These are phyloP conservation scores for Kurtzmaniella natalensis DNA, from an alignment of 1,139 yeast species.

Conservation along the genomic window DNA sequence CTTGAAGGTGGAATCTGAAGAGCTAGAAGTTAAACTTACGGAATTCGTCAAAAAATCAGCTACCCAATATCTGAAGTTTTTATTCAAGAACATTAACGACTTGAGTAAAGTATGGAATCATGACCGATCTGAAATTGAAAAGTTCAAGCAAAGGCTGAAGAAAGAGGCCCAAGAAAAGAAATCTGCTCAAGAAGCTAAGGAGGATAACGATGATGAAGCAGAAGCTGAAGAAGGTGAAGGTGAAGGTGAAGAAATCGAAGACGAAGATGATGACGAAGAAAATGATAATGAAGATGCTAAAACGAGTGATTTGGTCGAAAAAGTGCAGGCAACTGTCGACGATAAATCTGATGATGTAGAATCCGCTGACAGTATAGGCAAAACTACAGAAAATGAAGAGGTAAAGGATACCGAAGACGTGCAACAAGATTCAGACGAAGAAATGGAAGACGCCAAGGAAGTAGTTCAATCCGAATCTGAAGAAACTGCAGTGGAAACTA, in stretches of 20 bases:
- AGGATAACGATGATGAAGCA: neutral
- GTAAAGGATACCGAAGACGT: neutral
- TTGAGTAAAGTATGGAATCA: slow-evolving; percentile 10
- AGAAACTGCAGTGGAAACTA: slow-evolving; percentile 5
- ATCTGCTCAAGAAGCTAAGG: neutral
- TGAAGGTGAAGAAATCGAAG: neutral
- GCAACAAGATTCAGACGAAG: no score
- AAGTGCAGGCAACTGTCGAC: no score
- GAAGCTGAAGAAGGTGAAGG: neutral
- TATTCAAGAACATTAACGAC: slow-evolving; percentile 27
- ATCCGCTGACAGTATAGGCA: neutral
- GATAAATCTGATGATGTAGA: no score
- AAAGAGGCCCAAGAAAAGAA: neutral
- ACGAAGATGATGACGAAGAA: neutral
- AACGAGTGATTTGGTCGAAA: no score
- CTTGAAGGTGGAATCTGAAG: slow-evolving; percentile 15
- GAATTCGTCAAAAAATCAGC: slow-evolving; percentile 23
- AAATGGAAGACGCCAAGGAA: slow-evolving; percentile 1
- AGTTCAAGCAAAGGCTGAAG: neutral
- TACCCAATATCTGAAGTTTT: slow-evolving; percentile 19
- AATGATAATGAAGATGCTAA: neutral
- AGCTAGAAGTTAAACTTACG: slow-evolving; percentile 18
- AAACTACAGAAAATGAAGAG: neutral
- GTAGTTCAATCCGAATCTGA: slow-evolving; percentile 1
- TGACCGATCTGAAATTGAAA: slow-evolving; percentile 1